Evolutionary conservation across 805 yeast species (phyloP), one percentile per base, ranked within the genome.

Genomic region (Metschnikowia rubicola): DNA sequence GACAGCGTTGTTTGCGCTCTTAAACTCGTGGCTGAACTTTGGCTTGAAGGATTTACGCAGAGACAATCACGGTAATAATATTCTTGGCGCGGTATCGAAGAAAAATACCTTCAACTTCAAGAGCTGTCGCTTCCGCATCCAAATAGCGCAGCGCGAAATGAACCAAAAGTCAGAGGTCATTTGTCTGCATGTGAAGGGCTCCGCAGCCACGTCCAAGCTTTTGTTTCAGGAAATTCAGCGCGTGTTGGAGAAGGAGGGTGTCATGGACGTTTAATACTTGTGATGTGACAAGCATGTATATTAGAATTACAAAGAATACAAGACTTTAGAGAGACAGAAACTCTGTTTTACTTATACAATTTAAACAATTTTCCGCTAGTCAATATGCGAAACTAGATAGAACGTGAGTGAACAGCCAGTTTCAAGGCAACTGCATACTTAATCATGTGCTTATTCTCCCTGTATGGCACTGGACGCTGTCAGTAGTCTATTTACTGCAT

Each of bases 11-110:
- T 75, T 70, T 60, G 79, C 86, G 37, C 73, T 86, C 46, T 67
- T 86, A 53, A 70, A 65, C 38, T 80, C 84, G 13, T 86, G 94
- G 94, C 75, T 80, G 11, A 80, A 77, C 50, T 84, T 84, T 57
- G 92, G 94, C 8, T 65, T 86, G 56, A 79, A 77, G 54, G 75
- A 80, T 50, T 71, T 86, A 48, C 68, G 65, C 34, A 65, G 77
- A 39, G 75, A 75, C 54, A 68, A 71, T 17, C 63, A 68, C 4
- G 62, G 68, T 7, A 62, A 68, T 56, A 71, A 70, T 30, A 71
- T 86, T 30, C 76, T 75, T n/a, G 91, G 89, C 44, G 73, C 79
- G 15, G 76, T 86, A 31, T 71, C 88, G 1, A 80, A 78, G 54
- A 71, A 74, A 48, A 85, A 86, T 63, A 71, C 83, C 2, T 67